These are phyloP conservation scores for Nakazawaea ambrosiae DNA, from an alignment of 805 yeast genomes.

Conservation along the genomic window DNA sequence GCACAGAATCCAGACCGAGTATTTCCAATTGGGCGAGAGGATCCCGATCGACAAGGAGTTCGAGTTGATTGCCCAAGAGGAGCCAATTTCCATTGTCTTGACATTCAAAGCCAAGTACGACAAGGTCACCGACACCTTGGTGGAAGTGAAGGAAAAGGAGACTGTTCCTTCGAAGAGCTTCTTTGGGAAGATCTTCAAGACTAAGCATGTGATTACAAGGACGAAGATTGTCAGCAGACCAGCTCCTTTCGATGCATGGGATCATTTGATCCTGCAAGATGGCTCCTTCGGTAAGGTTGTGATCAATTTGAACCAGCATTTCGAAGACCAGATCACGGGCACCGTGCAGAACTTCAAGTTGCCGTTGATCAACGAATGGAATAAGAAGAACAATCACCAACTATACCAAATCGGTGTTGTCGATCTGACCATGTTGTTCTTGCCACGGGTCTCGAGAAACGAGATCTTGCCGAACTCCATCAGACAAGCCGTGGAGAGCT, in stretches of 20 bases:
- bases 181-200: constrained; percentile 24
- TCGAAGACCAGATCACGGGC: constrained; percentile 50
- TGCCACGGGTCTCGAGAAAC: constrained; percentile 52
- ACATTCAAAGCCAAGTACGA: constrained; percentile 66
- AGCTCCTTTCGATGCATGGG: constrained; percentile 50
- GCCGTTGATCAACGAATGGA: constrained; percentile 80
- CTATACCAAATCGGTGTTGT: constrained; percentile 64
- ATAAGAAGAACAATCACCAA: constrained; percentile 24
- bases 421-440: constrained; percentile 58
- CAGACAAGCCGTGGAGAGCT: constrained; percentile 39
- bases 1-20: constrained; percentile 61
- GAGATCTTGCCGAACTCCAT: constrained; percentile 71
- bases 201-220: constrained; percentile 37
- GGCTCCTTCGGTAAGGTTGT: constrained; percentile 86
- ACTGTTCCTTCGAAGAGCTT: constrained; percentile 24
- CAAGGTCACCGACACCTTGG: constrained; percentile 40
- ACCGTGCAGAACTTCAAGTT: constrained; percentile 42
- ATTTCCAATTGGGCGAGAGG: constrained; percentile 26
- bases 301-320: constrained; percentile 53
- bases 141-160: constrained; percentile 53
- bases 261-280: constrained; percentile 62
- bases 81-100: constrained; percentile 48
- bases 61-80: constrained; percentile 56
- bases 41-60: constrained; percentile 63
- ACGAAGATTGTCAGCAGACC: constrained; percentile 47